phyloP scores from a whole-genome alignment of 106 monocot species.

The Iris macrosiphon region DNA sequence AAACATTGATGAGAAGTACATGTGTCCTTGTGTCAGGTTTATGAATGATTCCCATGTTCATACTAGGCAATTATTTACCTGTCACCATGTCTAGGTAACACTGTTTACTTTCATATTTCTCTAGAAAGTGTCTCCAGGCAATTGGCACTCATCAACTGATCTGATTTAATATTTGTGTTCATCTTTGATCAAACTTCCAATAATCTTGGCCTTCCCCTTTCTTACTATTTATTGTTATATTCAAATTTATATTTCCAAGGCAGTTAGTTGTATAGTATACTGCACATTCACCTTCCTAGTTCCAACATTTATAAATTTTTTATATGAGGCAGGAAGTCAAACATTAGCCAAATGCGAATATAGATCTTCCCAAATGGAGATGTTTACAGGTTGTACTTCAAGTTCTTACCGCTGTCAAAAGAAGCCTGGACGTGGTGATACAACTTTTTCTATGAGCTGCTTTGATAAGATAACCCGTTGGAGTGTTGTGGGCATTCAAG shows the following conservation, averaged over 20 bases:
- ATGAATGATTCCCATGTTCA: too few relatives aligned
- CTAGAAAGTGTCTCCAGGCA: too few relatives aligned
- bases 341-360: not conserved
- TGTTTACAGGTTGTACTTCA: not conserved
- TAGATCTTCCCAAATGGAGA: not conserved
- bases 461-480: conserved; percentile 92
- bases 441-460: conserved; percentile 91
- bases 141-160: too few relatives aligned
- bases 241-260: not conserved
- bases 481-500: conserved; percentile 92
- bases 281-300: not conserved
- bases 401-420: conserved; percentile 37
- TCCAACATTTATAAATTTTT: not conserved
- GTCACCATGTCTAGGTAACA: too few relatives aligned
- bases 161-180: too few relatives aligned
- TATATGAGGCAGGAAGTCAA: conserved; percentile 2
- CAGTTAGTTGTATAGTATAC: not conserved
- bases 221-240: not conserved
- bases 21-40: too few relatives aligned
- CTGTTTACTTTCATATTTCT: too few relatives aligned
- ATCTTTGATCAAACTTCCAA: not conserved
- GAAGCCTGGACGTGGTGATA: conserved; percentile 93
- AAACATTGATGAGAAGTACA: too few relatives aligned
- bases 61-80: too few relatives aligned
- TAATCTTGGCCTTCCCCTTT: not conserved